Evolutionary conservation across 257 asterid genomes (phyloP).

Genomic region (Haberlea rhodopensis): DNA sequence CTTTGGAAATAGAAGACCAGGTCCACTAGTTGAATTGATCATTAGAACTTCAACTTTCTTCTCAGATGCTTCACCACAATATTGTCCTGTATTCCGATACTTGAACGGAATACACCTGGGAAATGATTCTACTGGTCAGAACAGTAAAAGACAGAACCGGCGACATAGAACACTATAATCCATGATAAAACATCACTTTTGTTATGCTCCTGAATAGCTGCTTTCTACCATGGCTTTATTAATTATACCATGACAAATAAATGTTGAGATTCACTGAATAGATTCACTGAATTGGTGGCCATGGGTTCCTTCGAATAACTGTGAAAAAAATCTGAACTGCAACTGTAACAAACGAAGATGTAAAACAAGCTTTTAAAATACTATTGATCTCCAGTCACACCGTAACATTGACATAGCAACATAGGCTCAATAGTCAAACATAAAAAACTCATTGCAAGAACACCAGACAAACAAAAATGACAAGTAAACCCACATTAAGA

Average conservation of each 20-base stretch:
- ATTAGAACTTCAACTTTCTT: conserved; percentile 43
- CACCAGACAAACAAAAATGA: neutral
- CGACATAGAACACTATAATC: neutral
- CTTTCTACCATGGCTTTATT: neutral
- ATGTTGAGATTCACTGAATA: neutral
- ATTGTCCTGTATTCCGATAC: conserved; percentile 29
- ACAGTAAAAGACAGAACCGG: too few relatives aligned
- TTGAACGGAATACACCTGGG: conserved; percentile 42
- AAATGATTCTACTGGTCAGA: neutral
- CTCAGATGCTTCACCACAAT: conserved; percentile 31
- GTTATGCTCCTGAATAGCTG: neutral
- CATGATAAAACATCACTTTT: too few relatives aligned
- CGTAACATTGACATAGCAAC: neutral
- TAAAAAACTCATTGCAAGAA: neutral
- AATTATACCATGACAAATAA: neutral
- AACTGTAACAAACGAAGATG: too few relatives aligned
- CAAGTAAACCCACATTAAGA: neutral
- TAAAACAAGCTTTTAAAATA: too few relatives aligned
- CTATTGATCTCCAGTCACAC: neutral
- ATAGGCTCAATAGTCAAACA: neutral
- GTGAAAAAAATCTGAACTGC: too few relatives aligned
- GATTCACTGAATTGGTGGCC: neutral
- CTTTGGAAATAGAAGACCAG: conserved; percentile 58
- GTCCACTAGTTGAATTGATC: conserved; percentile 56
- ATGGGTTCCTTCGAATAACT: neutral